Evolutionary conservation across 495 filamentous ascomycete genomes (phyloP).

Genomic region (Podospora bellae-mahoneyi): DNA sequence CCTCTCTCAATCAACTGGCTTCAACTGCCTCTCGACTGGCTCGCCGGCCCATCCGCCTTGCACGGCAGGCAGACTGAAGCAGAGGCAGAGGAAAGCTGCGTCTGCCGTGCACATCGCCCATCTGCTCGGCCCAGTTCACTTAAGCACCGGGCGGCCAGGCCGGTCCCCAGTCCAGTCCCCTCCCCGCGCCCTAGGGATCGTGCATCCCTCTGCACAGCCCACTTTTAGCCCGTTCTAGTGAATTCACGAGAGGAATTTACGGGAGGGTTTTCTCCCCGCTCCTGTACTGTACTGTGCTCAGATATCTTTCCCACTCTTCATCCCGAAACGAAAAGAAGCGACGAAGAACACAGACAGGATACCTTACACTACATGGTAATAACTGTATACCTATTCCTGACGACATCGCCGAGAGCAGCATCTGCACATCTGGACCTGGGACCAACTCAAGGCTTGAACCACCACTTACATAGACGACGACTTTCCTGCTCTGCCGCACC

Average conservation of each 20-base stretch:
- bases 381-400: conserved; percentile 21
- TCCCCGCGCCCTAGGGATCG: neutral
- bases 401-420: conserved; percentile 29
- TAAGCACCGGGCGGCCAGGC: neutral
- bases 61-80: neutral
- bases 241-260: neutral
- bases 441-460: conserved; percentile 5
- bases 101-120: neutral
- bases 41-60: conserved; percentile 1
- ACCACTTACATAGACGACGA: conserved; percentile 20
- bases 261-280: neutral
- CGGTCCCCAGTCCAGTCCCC: neutral
- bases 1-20: conserved; percentile 10
- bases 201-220: neutral
- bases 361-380: too few relatives aligned
- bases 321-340: too few relatives aligned
- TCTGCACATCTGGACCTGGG: neutral
- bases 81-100: neutral
- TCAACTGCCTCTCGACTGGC: neutral
- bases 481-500: conserved; percentile 19
- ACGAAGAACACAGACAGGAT: too few relatives aligned
- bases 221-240: conserved; percentile 1
- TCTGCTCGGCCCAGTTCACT: neutral
- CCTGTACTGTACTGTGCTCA: too few relatives aligned
- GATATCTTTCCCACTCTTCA: too few relatives aligned